phyloP scores from a whole-genome alignment of 345 rosid genomes.

The Lagerstroemia speciosa region DNA sequence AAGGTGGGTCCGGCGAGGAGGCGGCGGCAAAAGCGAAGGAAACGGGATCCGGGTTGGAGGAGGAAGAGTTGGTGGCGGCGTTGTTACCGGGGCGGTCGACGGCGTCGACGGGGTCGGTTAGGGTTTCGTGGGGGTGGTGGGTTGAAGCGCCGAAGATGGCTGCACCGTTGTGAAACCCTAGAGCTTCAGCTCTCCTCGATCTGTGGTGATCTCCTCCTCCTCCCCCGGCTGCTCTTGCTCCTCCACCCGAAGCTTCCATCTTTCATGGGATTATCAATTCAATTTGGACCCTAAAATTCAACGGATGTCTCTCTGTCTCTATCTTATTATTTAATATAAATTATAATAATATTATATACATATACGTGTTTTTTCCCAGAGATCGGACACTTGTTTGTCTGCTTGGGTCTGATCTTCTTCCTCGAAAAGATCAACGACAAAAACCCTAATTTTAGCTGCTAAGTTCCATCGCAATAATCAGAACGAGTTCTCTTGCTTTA shows the following conservation, averaged over 20 bases:
- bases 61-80: slow-evolving; percentile 29
- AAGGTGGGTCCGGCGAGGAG: slow-evolving; percentile 11
- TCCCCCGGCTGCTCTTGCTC: neutral
- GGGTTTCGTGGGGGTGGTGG: no score
- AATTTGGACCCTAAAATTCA: no score
- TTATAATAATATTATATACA: no score
- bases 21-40: slow-evolving; percentile 17
- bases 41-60: slow-evolving; percentile 14
- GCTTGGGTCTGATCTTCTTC: neutral
- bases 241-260: slow-evolving; percentile 8
- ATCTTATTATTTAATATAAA: no score
- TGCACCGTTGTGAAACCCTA: slow-evolving; percentile 13
- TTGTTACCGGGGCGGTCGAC: neutral
- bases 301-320: no score
- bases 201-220: neutral
- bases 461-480: neutral
- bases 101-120: slow-evolving; percentile 34
- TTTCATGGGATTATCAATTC: neutral
- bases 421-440: neutral
- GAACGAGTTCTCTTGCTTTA: neutral
- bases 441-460: neutral
- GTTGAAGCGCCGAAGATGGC: slow-evolving; percentile 25
- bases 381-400: neutral
- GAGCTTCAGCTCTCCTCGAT: slow-evolving; percentile 7
- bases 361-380: no score